These are phyloP conservation scores for Agarophyton chilense DNA, from an alignment of 23 red algal species.

Conservation along the genomic window DNA sequence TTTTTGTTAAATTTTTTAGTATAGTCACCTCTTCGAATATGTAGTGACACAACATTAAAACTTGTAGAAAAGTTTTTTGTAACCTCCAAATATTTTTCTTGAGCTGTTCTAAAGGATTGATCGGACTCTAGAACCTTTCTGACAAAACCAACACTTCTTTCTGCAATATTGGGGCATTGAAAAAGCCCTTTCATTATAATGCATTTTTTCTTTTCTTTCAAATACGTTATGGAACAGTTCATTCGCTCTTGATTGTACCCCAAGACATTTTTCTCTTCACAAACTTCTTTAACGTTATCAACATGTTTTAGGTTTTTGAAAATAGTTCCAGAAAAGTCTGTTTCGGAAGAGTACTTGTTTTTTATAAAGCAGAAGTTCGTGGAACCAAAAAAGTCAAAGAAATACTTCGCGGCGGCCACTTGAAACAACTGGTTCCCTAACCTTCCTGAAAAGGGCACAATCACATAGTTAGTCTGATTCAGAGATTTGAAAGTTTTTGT, in stretches of 20 bases:
- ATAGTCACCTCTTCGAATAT: conserved; percentile 39
- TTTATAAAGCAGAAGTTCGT: not conserved
- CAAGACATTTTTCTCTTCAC: not conserved
- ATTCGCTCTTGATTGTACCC: not conserved
- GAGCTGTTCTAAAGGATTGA: not conserved
- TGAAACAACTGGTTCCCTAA: conserved; percentile 35
- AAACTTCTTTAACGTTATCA: not conserved
- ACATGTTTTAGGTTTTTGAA: not conserved
- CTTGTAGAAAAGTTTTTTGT: not conserved
- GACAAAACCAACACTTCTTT: not conserved
- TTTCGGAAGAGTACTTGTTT: conserved; percentile 20
- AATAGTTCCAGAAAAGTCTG: not conserved
- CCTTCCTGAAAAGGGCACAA: not conserved
- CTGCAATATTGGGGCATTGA: conserved; percentile 10
- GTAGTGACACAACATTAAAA: not conserved
- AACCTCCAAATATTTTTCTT: not conserved
- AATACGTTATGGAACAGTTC: not conserved
- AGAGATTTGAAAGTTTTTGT: no score
- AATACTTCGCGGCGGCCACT: not conserved
- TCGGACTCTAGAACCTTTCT: not conserved
- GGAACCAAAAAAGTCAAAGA: not conserved
- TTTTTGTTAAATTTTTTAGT: conserved; percentile 1
- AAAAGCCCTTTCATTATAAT: conserved; percentile 22
- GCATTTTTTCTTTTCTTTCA: not conserved
- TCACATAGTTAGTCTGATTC: no score